These are phyloP conservation scores for Endothia cerciana DNA, from an alignment of 2,329 filamentous ascomycete genomes.

Conservation along the genomic window DNA sequence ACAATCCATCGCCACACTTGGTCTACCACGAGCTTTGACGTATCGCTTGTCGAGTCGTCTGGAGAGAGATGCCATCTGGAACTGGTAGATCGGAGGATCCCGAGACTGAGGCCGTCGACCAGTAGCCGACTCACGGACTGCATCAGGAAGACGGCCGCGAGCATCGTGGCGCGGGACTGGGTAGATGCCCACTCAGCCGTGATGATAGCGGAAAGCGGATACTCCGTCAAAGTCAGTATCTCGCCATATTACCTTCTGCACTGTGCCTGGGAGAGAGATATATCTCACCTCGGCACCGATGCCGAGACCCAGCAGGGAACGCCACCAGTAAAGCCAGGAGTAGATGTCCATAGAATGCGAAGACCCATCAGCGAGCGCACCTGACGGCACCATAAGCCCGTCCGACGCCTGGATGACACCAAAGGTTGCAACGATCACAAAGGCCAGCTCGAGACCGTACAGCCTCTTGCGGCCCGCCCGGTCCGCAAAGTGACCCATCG, in stretches of 20 bases:
- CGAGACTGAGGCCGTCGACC: slow-evolving; percentile 30
- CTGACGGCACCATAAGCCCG: slow-evolving; percentile 12
- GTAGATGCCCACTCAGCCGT: slow-evolving; percentile 38
- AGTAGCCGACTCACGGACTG: slow-evolving; percentile 34
- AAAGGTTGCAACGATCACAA: slow-evolving; percentile 28
- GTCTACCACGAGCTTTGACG: slow-evolving; percentile 41
- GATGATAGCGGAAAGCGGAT: slow-evolving; percentile 38
- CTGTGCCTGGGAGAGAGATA: background rate
- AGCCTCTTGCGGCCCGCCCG: slow-evolving; percentile 29
- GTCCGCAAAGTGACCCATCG: slow-evolving; percentile 27
- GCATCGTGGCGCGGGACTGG: slow-evolving; percentile 33
- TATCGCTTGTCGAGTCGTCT: slow-evolving; percentile 20
- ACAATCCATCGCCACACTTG: slow-evolving; percentile 55
- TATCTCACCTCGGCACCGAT: slow-evolving; percentile 36
- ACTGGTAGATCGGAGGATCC: slow-evolving; percentile 20
- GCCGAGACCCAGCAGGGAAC: slow-evolving; percentile 34
- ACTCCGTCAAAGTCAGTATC: slow-evolving; percentile 28
- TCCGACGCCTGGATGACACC: slow-evolving; percentile 28
- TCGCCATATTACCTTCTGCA: background rate
- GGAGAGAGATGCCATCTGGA: slow-evolving; percentile 14
- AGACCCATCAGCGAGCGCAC: background rate
- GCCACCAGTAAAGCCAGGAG: slow-evolving; percentile 32
- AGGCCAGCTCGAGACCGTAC: slow-evolving; percentile 28
- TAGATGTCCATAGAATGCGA: slow-evolving; percentile 35
- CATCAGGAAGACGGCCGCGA: slow-evolving; percentile 36